phyloP scores from a whole-genome alignment of 805 yeast species.

The Metschnikowia koreensis region DNA sequence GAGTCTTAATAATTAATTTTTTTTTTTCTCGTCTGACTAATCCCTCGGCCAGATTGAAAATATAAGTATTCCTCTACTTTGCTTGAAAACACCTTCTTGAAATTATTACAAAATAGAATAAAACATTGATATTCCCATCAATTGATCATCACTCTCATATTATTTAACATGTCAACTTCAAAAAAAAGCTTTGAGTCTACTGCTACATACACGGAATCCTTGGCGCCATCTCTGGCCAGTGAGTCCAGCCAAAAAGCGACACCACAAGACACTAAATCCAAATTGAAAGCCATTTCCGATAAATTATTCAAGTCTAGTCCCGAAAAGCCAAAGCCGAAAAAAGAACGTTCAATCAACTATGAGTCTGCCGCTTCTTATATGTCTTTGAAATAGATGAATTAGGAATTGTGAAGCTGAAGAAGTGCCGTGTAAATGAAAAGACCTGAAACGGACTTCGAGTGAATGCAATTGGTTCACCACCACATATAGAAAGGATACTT shows the following conservation, averaged over 20 bases:
- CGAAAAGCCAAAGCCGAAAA: not conserved
- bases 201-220: constrained; percentile 5
- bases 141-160: not conserved
- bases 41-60: too few species aligned
- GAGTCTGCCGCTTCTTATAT: constrained; percentile 10
- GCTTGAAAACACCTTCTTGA: too few species aligned
- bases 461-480: too few species aligned
- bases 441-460: too few species aligned
- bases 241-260: not conserved
- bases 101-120: not conserved
- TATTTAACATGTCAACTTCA: constrained; percentile 1
- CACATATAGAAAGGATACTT: too few species aligned
- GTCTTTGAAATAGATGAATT: constrained; percentile 4
- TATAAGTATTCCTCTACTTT: too few species aligned
- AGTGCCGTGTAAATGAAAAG: too few species aligned
- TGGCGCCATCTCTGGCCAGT: constrained; percentile 8
- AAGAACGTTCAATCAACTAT: constrained; percentile 7
- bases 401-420: not conserved
- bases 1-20: not conserved
- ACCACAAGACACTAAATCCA: not conserved
- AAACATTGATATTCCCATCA: not conserved
- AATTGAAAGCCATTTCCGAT: not conserved
- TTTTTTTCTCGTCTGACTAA: too few species aligned
- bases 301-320: constrained; percentile 1
- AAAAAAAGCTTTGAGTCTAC: constrained; percentile 15